Base-by-base conservation (phyloP, 306 rosid species). In the Malus asiatica region DNA sequence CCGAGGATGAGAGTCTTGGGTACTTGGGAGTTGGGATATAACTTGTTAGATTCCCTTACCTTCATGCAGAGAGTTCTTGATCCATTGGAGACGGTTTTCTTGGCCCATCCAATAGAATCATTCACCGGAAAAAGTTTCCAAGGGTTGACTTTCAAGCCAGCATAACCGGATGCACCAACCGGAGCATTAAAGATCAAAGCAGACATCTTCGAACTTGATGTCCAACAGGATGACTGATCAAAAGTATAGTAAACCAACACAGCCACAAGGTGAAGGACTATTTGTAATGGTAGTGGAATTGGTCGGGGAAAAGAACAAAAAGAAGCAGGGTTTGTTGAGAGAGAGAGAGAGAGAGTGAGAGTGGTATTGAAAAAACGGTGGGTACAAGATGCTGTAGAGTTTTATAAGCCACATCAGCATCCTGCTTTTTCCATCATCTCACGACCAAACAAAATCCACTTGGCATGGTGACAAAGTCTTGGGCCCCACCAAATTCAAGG, bases 61-160 rank as follows among this genome's bases (percentile, higher is more conserved):
- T 87, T 84, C 94, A 89, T 91, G 85, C 92, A 87, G 82, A 63
- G 72, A 77, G 73, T 86, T 79, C 69, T 91, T 70, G 82, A 89
- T 75, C 89, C 90, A 77, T 83, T 87, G 58, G 97, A 84, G 76
- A 85, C 83, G 29, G 79, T 83, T 61, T 86, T 89, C 69, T 61
- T 82, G 74, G 71, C 74, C 89, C 89, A 87, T 22, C 71, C 80
- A 75, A 82, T 27, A 73, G 85, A 80, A 4, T 68, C 76, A 59
- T 62, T 77, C 19, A 4, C 64, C 5, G 84, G 83, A 51, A 78
- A 77, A 40, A 72, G 84, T 74, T 77, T 83, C 55, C 77, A 42
- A 10, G 80, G 80, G 80, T 67, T 78, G 83, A 83, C 58, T 66
- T 74, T 86, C 83, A 88, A 76, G 77, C 91, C 94, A 77, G 82